phyloP scores from a whole-genome alignment of 192 early-diverging fungal species.

The Kickxella alabastrina region DNA sequence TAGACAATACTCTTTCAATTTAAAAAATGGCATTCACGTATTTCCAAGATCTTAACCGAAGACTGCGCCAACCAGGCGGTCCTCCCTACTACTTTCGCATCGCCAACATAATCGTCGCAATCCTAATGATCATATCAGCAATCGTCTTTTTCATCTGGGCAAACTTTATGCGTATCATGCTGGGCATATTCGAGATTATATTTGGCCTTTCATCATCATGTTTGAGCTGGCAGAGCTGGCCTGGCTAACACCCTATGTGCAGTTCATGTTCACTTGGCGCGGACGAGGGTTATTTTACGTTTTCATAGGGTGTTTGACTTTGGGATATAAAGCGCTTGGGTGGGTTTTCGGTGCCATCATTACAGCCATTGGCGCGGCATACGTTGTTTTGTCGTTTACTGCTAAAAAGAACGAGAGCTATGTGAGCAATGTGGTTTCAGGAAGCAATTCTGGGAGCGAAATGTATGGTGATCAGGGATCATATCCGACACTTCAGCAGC shows the following conservation, averaged over 20 bases:
- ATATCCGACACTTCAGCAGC: not conserved
- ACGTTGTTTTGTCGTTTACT: constrained; percentile 41
- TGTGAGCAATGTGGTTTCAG: not conserved
- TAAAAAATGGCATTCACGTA: constrained; percentile 21
- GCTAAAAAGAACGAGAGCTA: constrained; percentile 39
- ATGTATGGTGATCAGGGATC: constrained; percentile 12
- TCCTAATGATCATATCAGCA: constrained; percentile 36
- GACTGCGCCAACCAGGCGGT: constrained; percentile 40
- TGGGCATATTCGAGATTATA: constrained; percentile 38
- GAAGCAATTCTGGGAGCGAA: constrained; percentile 5
- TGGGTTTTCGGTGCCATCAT: constrained; percentile 44
- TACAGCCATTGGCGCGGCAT: constrained; percentile 23
- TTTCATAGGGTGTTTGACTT: constrained; percentile 44
- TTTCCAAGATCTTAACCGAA: constrained; percentile 29
- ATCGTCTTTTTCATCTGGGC: constrained; percentile 46
- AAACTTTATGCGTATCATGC: constrained; percentile 43
- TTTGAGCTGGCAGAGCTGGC: constrained; percentile 36
- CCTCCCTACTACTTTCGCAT: constrained; percentile 45
- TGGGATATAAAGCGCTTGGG: constrained; percentile 30
- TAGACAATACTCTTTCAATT: not conserved
- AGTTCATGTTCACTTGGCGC: constrained; percentile 50
- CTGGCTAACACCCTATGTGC: constrained; percentile 34
- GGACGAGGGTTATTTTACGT: constrained; percentile 47
- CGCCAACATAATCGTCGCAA: constrained; percentile 31
- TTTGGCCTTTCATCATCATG: constrained; percentile 44